Evolutionary conservation across 108 stramenopile species (phyloP).

Genomic region (Seminavis robusta): DNA sequence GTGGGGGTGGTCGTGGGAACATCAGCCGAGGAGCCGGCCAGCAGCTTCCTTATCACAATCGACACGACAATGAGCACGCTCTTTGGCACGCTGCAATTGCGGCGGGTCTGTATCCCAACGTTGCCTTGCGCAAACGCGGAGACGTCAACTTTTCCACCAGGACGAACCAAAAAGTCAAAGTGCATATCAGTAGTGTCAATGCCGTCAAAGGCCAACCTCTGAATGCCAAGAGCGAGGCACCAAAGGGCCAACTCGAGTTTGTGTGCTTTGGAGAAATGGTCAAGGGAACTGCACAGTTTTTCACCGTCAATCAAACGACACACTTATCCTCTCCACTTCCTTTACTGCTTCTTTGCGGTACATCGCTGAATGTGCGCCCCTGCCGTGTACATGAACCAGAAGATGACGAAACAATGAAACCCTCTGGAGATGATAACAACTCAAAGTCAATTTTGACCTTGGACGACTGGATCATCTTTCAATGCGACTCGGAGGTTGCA

Average conservation of each 20-base stretch:
- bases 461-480: constrained; percentile 71
- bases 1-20: too few species aligned
- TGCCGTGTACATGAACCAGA: constrained; percentile 6
- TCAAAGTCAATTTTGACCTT: constrained; percentile 42
- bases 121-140: constrained; percentile 51
- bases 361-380: constrained; percentile 38
- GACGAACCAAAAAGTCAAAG: constrained; percentile 67
- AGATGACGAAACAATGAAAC: too few species aligned
- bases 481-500: constrained; percentile 36
- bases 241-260: constrained; percentile 59
- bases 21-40: constrained; percentile 6
- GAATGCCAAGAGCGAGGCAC: constrained; percentile 52
- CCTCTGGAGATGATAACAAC: too few species aligned
- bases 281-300: constrained; percentile 50
- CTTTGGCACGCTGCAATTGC: constrained; percentile 58
- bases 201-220: constrained; percentile 53
- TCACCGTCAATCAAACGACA: constrained; percentile 63
- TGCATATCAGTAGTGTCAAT: constrained; percentile 69
- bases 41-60: constrained; percentile 43
- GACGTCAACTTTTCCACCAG: constrained; percentile 71
- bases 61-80: constrained; percentile 43
- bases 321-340: constrained; percentile 60
- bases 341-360: constrained; percentile 62
- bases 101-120: constrained; percentile 76
- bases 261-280: constrained; percentile 68